Conservation (phyloP, 495 filamentous ascomycete species). For the Cercophora samala region DNA sequence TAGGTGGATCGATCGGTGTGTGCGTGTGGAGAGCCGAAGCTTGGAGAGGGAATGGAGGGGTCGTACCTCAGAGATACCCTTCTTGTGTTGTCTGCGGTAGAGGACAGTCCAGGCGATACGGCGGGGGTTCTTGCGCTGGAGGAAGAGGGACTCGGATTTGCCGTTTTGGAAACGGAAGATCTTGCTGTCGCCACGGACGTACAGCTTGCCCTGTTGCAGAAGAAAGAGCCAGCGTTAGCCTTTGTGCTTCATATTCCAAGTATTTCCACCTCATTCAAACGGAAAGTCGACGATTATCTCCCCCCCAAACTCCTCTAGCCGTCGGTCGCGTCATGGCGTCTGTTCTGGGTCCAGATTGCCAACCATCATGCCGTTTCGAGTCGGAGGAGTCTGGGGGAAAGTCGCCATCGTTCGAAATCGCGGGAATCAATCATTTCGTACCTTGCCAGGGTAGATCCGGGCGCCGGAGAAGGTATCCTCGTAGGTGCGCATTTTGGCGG, state of each 20-base stretch:
- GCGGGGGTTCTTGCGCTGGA: slow-evolving; percentile 99
- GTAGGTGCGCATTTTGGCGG: slow-evolving; percentile 93
- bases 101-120: slow-evolving; percentile 98
- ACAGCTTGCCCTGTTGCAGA: slow-evolving; percentile 82
- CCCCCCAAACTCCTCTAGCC: neutral
- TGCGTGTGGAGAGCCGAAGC: slow-evolving; percentile 4
- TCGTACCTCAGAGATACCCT: slow-evolving; percentile 99
- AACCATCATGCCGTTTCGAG: neutral
- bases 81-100: slow-evolving; percentile 97
- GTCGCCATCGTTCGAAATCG: slow-evolving; percentile 19
- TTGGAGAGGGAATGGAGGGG: slow-evolving; percentile 2
- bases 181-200: slow-evolving; percentile 98
- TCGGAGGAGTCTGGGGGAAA: slow-evolving; percentile 10
- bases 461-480: slow-evolving; percentile 96
- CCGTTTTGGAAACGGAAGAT: slow-evolving; percentile 99
- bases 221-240: slow-evolving; percentile 30
- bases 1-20: slow-evolving; percentile 1
- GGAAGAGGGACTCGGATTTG: slow-evolving; percentile 99
- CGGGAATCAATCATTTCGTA: slow-evolving; percentile 46
- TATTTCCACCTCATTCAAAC: neutral
- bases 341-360: neutral
- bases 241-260: neutral
- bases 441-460: slow-evolving; percentile 99
- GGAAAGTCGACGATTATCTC: neutral
- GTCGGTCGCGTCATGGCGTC: neutral